Evolutionary conservation across 2,329 filamentous ascomycete species (phyloP).

Genomic region (Monosporascus sp.): DNA sequence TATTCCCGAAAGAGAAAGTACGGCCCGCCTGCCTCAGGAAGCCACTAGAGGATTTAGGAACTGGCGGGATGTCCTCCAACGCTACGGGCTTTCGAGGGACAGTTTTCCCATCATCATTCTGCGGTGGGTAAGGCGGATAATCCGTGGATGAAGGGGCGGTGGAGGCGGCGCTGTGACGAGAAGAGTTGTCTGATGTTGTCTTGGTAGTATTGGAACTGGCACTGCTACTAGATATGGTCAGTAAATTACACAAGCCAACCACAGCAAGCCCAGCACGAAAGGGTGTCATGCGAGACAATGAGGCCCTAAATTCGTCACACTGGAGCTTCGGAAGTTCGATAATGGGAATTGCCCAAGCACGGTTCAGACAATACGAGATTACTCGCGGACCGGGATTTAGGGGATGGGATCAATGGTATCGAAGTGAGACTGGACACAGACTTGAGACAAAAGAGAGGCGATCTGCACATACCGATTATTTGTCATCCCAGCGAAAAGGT

Average conservation of each 20-base stretch:
- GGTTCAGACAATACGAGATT: neutral
- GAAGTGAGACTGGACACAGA: constrained; percentile 5
- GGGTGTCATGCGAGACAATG: constrained; percentile 15
- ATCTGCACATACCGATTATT: constrained; percentile 46
- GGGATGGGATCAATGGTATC: neutral
- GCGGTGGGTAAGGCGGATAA: constrained; percentile 21
- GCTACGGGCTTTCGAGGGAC: constrained; percentile 29
- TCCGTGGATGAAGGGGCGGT: constrained; percentile 55
- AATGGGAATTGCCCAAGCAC: neutral
- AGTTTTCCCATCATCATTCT: constrained; percentile 33
- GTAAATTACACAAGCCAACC: constrained; percentile 31
- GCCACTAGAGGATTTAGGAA: constrained; percentile 44
- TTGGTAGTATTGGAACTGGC: constrained; percentile 58
- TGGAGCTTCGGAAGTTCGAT: constrained; percentile 2
- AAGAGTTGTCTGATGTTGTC: constrained; percentile 55
- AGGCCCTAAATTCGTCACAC: neutral
- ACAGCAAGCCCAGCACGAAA: constrained; percentile 14
- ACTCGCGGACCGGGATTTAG: neutral
- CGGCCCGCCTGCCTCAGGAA: constrained; percentile 52
- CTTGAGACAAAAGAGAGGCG: constrained; percentile 6
- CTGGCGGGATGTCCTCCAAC: constrained; percentile 32
- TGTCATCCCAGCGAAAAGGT: constrained; percentile 54
- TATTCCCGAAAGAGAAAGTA: constrained; percentile 55
- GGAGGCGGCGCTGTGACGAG: constrained; percentile 57
- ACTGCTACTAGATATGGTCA: constrained; percentile 43